phyloP scores from a whole-genome alignment of 2,329 filamentous ascomycete species.

The Sclerotinia trifoliorum region DNA sequence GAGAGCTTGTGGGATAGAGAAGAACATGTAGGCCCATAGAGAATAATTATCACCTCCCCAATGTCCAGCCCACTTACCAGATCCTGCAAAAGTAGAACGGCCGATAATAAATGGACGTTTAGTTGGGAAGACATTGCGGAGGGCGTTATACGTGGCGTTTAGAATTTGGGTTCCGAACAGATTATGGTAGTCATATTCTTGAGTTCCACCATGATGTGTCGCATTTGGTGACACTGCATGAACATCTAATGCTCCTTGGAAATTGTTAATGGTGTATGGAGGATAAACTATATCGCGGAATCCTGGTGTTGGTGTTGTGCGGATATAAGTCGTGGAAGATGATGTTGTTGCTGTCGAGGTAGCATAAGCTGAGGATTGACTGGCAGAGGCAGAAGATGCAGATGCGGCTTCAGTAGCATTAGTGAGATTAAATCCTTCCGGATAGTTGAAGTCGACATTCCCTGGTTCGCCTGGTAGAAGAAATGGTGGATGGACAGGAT shows the following conservation, averaged over 20 bases:
- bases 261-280: constrained; percentile 74
- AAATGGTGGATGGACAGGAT: constrained; percentile 68
- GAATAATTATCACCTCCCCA: constrained; percentile 79
- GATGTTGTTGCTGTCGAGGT: constrained; percentile 39
- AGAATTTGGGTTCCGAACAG: constrained; percentile 73
- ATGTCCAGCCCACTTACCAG: constrained; percentile 73
- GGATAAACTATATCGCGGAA: constrained; percentile 68
- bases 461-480: constrained; percentile 62
- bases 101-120: constrained; percentile 84
- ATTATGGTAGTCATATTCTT: constrained; percentile 84
- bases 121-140: constrained; percentile 44
- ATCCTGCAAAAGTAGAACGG: constrained; percentile 76
- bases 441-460: constrained; percentile 59
- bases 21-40: constrained; percentile 71
- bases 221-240: constrained; percentile 76
- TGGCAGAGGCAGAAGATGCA: constrained; percentile 53
- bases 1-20: constrained; percentile 74
- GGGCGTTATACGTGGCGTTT: constrained; percentile 64
- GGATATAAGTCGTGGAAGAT: constrained; percentile 48
- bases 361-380: constrained; percentile 45
- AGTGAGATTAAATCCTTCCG: constrained; percentile 67
- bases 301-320: constrained; percentile 61
- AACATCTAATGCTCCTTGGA: constrained; percentile 68
- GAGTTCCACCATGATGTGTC: constrained; percentile 68
- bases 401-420: constrained; percentile 66